Conservation (phyloP, 2,329 filamentous ascomycete genomes). For the Pseudopithomyces chartarum region DNA sequence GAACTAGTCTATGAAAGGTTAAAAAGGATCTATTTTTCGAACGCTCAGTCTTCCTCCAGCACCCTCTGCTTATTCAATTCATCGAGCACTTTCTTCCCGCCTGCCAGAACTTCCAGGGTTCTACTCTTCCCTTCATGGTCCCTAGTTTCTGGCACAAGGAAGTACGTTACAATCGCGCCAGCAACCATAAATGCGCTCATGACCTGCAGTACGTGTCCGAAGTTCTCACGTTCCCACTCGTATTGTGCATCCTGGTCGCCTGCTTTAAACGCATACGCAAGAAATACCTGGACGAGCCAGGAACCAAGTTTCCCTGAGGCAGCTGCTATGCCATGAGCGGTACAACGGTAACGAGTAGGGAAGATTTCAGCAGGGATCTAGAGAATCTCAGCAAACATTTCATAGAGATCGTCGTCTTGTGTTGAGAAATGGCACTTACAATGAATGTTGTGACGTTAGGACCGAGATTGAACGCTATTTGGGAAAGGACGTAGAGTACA, state of each 20-base stretch:
- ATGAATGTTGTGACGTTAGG: conserved; percentile 46
- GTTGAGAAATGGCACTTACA: conserved; percentile 22
- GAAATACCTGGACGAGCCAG: conserved; percentile 49
- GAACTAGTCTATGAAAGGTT: not conserved
- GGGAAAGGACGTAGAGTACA: conserved; percentile 38
- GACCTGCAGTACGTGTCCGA: conserved; percentile 37
- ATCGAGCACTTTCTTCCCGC: conserved; percentile 38
- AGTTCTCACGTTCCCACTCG: conserved; percentile 32
- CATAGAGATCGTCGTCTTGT: conserved; percentile 41
- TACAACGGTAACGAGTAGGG: conserved; percentile 60
- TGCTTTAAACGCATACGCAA: conserved; percentile 37
- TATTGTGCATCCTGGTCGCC: conserved; percentile 18
- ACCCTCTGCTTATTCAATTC: conserved; percentile 33
- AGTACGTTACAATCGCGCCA: conserved; percentile 38
- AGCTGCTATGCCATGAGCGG: conserved; percentile 60
- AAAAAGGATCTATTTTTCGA: not conserved
- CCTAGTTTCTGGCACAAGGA: conserved; percentile 38
- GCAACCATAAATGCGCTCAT: conserved; percentile 43
- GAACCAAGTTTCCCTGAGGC: conserved; percentile 60
- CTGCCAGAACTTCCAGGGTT: conserved; percentile 37
- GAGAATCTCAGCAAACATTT: conserved; percentile 43
- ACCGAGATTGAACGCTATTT: conserved; percentile 44
- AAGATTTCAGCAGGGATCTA: conserved; percentile 62
- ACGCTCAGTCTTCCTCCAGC: conserved; percentile 24
- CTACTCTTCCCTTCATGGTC: conserved; percentile 39